Conservation (phyloP, 192 early-diverging fungal genomes). For the Chytriomyces confervae region DNA sequence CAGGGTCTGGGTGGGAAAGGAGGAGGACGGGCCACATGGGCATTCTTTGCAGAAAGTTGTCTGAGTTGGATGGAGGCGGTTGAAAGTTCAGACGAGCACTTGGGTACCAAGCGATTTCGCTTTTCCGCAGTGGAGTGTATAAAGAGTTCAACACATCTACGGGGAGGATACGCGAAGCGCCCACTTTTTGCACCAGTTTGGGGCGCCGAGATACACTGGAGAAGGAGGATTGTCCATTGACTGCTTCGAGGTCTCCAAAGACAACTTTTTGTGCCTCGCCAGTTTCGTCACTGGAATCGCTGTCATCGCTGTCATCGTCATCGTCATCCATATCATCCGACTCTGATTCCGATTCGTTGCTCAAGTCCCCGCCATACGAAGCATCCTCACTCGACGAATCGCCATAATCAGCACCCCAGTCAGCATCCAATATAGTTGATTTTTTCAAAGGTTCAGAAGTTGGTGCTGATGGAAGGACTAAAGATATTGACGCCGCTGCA, state of each 20-base stretch:
- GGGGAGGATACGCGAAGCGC: not conserved
- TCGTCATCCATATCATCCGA: slow-evolving; percentile 19
- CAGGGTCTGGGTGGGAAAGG: not conserved
- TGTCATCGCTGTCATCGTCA: slow-evolving; percentile 27
- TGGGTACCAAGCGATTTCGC: slow-evolving; percentile 34
- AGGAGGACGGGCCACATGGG: slow-evolving; percentile 30
- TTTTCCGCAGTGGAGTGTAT: slow-evolving; percentile 7
- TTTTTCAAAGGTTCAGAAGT: no score
- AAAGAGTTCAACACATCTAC: not conserved
- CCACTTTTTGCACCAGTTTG: not conserved
- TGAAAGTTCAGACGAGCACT: slow-evolving; percentile 17
- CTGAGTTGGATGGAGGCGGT: not conserved
- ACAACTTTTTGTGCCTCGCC: not conserved
- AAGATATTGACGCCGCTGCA: not conserved
- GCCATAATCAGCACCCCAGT: slow-evolving; percentile 23
- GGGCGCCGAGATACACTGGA: no score
- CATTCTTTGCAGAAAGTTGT: slow-evolving; percentile 6
- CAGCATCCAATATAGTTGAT: not conserved
- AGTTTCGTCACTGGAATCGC: no score
- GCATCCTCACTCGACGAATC: slow-evolving; percentile 17
- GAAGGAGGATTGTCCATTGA: not conserved
- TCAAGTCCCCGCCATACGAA: not conserved
- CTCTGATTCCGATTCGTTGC: slow-evolving; percentile 55
- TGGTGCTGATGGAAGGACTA: not conserved
- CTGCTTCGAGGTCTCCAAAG: slow-evolving; percentile 18